Base-by-base conservation (phyloP, 495 filamentous ascomycete species). In the Lindgomyces ingoldianus region DNA sequence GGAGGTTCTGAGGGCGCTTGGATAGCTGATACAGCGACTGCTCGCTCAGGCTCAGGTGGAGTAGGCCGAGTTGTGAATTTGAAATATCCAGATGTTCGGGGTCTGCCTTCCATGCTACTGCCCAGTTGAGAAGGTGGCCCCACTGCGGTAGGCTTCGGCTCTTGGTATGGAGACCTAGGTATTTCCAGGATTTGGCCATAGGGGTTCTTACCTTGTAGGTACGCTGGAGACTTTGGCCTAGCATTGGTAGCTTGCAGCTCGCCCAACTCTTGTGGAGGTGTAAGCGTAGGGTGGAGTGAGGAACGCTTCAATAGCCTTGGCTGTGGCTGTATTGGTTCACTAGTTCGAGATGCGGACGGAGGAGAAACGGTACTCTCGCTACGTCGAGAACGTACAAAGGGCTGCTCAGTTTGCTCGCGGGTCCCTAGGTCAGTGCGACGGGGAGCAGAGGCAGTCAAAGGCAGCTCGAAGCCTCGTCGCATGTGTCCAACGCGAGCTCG, bases 181-280 rank as follows among this genome's bases (percentile, higher is more conserved):
- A 22, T 36, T n/a, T 65, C 62, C 24, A 69, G 57, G 27, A 69
- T 57, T 21, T 30, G 36, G 50, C 62, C 67, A 65, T 69, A 69
- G 16, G 67, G 67, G 29, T 69, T 69, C 51, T 69, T 69, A 18
- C 55, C 55, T 45, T 45, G 50, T 4, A 69, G 51, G 49, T 69
- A 69, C 3, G 51, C 61, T 29, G 67, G 67, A 9, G 67, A 69
- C 36, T 62, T 65, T 3, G 55, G 50, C 21, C 67, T 19, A 8
- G 41, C 4, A 42, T 41, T 27, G 19, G n/a, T 39, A 12, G 52
- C 9, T 42, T 26, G 52, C 12, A 48, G 52, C 46, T 65, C 48
- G 16, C 27, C 42, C 14, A 50, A 30, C 27, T 50, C 45, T 33
- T 47, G 46, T 4, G 55, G 18, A 29, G 53, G 30, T 16, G 41